Percentiles rank a stretch among this genome's conserved stretches.
phyloP scores from a whole-genome alignment of 176 grass and related monocot genomes.

The Oryza rufipogon region DNA sequence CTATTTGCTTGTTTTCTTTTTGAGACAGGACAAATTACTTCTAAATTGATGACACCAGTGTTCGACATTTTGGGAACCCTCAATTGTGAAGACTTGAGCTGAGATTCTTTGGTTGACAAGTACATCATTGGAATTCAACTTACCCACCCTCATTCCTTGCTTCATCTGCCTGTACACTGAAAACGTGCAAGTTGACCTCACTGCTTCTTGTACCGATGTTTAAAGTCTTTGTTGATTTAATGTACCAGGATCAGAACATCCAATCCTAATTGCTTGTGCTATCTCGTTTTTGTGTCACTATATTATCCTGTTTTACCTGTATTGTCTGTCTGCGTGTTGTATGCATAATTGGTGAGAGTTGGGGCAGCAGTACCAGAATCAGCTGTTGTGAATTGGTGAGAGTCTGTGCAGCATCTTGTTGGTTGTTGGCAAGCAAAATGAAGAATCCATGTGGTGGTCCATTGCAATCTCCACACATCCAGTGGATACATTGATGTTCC shows the following conservation, averaged over 20 bases:
- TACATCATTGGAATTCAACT: constrained; percentile 58
- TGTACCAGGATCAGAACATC: constrained; percentile 39
- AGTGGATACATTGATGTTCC: constrained; percentile 31
- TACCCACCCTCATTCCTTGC: constrained; percentile 46
- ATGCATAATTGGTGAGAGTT: background rate
- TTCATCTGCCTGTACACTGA: constrained; percentile 47
- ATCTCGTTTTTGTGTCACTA: background rate
- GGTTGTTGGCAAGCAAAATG: constrained; percentile 16
- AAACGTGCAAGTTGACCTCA: constrained; percentile 51
- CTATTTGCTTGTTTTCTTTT: background rate
- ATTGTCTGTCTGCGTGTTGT: background rate
- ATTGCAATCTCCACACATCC: constrained; percentile 18
- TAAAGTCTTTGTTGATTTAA: constrained; percentile 43
- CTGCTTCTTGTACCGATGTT: constrained; percentile 45
- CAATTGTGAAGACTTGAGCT: constrained; percentile 65
- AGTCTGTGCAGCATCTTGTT: constrained; percentile 16
- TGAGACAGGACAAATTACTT: constrained; percentile 40
- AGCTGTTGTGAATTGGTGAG: background rate
- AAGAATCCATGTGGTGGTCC: constrained; percentile 1
- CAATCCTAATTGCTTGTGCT: constrained; percentile 1
- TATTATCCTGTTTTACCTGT: background rate
- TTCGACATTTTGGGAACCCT: constrained; percentile 48
- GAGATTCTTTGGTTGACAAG: constrained; percentile 67
- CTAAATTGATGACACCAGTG: constrained; percentile 49
- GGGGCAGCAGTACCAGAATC: background rate